These are phyloP conservation scores for Neurospora tetraspora DNA, from an alignment of 495 filamentous ascomycete genomes.

Conservation along the genomic window DNA sequence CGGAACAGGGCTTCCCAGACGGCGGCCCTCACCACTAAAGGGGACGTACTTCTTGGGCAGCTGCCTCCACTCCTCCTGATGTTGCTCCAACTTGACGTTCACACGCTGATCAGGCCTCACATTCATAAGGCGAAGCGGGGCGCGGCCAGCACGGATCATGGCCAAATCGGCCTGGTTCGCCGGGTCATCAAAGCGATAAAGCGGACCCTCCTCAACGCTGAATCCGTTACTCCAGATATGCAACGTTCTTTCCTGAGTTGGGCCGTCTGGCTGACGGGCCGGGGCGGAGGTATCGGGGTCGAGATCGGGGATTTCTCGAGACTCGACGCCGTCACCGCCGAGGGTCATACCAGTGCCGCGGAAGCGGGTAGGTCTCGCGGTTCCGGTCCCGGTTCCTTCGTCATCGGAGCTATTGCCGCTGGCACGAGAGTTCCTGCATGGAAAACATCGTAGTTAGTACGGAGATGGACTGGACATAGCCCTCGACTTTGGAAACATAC, in stretches of 20 bases:
- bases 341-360: slow-evolving; percentile 75
- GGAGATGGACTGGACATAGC: background rate
- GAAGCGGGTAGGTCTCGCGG: slow-evolving; percentile 48
- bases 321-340: slow-evolving; percentile 80
- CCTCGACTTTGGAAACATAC: slow-evolving; percentile 35
- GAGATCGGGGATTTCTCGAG: slow-evolving; percentile 59
- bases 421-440: slow-evolving; percentile 3
- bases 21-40: slow-evolving; percentile 71
- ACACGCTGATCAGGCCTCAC: slow-evolving; percentile 76
- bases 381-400: slow-evolving; percentile 34
- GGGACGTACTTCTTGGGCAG: slow-evolving; percentile 84
- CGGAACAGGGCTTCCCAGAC: slow-evolving; percentile 87
- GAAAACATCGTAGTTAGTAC: slow-evolving; percentile 2
- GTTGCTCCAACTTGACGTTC: slow-evolving; percentile 80
- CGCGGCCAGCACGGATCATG: slow-evolving; percentile 77
- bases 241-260: slow-evolving; percentile 50
- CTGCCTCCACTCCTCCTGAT: slow-evolving; percentile 70
- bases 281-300: slow-evolving; percentile 34
- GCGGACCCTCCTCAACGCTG: slow-evolving; percentile 87
- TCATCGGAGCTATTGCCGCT: slow-evolving; percentile 46
- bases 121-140: slow-evolving; percentile 82
- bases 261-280: slow-evolving; percentile 24
- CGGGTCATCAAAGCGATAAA: slow-evolving; percentile 82
- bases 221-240: slow-evolving; percentile 94
- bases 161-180: slow-evolving; percentile 69